A percentile compares a stretch with the other conserved stretches of the same genome.
These are phyloP conservation scores for Stropharia rugosoannulata DNA, from an alignment of 768 basidiomycete genomes.

Conservation along the genomic window DNA sequence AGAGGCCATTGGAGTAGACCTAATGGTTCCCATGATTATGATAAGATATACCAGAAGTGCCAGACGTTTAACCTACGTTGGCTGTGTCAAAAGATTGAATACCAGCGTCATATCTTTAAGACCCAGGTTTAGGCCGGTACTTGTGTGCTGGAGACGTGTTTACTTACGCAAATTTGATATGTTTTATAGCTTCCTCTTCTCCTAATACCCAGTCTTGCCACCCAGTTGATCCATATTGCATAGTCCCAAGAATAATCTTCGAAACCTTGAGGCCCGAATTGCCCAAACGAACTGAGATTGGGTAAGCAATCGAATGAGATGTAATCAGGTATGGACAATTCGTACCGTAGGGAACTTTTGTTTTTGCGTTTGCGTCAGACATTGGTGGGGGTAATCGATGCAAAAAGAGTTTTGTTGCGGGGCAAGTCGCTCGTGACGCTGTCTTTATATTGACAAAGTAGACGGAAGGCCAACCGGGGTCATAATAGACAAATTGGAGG, in stretches of 20 bases:
- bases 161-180: slow-evolving; percentile 48
- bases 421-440: background rate
- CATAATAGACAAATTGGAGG: background rate
- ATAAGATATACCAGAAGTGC: background rate
- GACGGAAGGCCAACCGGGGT: background rate
- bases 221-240: slow-evolving; percentile 52
- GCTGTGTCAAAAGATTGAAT: slow-evolving; percentile 65
- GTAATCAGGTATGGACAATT: background rate
- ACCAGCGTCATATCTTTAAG: slow-evolving; percentile 52
- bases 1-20: slow-evolving; percentile 66
- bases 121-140: background rate
- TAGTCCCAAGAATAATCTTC: slow-evolving; percentile 62
- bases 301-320: background rate
- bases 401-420: background rate
- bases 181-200: slow-evolving; percentile 50
- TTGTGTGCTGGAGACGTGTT: background rate
- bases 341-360: slow-evolving; percentile 15
- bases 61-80: slow-evolving; percentile 27
- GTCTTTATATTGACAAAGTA: background rate
- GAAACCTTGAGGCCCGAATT: slow-evolving; percentile 64
- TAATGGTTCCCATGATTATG: slow-evolving; percentile 16
- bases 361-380: background rate
- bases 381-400: background rate
- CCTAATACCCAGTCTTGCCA: slow-evolving; percentile 50
- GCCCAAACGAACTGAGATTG: slow-evolving; percentile 40